Evolutionary conservation across 371 early-diverging fungal species (phyloP).

Genomic region (Batkoa obscura): DNA sequence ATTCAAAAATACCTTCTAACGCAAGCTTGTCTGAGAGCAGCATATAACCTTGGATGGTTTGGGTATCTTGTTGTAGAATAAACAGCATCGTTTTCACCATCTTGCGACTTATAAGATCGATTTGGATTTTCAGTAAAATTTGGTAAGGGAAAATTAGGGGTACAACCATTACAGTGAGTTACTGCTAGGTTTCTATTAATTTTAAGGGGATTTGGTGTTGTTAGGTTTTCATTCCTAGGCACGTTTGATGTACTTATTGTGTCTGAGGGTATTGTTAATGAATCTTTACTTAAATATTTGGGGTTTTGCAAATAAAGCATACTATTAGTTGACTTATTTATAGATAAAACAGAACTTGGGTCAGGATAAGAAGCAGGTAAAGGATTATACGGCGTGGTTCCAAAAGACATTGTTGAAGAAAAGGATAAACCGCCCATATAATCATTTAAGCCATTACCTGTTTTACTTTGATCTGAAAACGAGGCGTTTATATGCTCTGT

Average conservation of each 20-base stretch:
- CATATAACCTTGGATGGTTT: constrained; percentile 23
- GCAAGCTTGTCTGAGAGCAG: constrained; percentile 31
- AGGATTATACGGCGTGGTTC: too few species aligned
- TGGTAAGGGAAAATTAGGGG: constrained; percentile 17
- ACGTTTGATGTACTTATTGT: not conserved
- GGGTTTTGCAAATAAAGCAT: not conserved
- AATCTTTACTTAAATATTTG: not conserved
- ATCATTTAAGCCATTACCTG: not conserved
- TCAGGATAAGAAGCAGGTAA: not conserved
- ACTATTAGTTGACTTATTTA: too few species aligned
- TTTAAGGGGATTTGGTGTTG: not conserved
- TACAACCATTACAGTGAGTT: constrained; percentile 21
- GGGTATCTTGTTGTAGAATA: constrained; percentile 28
- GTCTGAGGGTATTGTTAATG: not conserved
- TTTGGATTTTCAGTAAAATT: constrained; percentile 8
- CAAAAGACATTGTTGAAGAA: too few species aligned
- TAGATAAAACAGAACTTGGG: not conserved
- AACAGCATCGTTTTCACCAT: constrained; percentile 20
- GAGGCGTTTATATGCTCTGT: not conserved
- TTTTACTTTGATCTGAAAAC: not conserved
- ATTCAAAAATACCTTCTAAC: constrained; percentile 24
- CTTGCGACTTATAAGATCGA: not conserved
- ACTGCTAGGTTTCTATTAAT: not conserved
- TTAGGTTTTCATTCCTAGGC: too few species aligned
- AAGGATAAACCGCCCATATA: not conserved